These are phyloP conservation scores for Starmerella apicola DNA, from an alignment of 805 yeast species.

Conservation along the genomic window DNA sequence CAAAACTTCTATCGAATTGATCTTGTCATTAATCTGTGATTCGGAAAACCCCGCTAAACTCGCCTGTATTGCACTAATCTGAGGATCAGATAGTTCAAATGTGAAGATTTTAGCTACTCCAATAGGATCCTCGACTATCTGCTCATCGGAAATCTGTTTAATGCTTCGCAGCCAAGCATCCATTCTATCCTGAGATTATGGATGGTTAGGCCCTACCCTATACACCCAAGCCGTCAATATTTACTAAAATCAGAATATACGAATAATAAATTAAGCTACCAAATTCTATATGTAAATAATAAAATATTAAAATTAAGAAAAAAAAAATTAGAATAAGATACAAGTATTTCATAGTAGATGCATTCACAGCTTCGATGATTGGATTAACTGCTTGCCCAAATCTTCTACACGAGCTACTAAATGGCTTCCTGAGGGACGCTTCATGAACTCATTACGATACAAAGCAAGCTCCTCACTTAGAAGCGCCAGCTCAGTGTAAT, in stretches of 20 bases:
- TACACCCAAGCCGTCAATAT: too few relatives aligned
- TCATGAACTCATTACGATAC: constrained; percentile 26
- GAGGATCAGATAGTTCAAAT: constrained; percentile 27
- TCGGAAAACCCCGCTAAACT: constrained; percentile 20
- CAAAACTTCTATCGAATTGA: constrained; percentile 25
- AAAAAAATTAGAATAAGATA: neutral
- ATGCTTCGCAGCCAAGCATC: constrained; percentile 13
- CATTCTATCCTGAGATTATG: constrained; percentile 5
- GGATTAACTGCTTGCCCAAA: constrained; percentile 8
- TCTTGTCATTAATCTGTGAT: constrained; percentile 19
- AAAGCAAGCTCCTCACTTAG: constrained; percentile 26
- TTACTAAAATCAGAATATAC: too few relatives aligned
- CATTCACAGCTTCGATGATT: constrained; percentile 1
- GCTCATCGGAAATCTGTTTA: constrained; percentile 2
- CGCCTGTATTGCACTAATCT: constrained; percentile 30
- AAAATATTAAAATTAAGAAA: too few relatives aligned
- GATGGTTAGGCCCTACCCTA: too few relatives aligned
- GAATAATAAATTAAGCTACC: too few relatives aligned
- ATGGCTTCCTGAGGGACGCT: constrained; percentile 9
- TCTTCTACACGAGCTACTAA: constrained; percentile 5
- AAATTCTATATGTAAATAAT: too few relatives aligned
- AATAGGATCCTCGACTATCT: constrained; percentile 5
- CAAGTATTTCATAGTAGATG: neutral
- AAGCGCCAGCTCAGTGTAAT: constrained; percentile 19
- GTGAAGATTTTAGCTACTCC: constrained; percentile 21